Base-by-base conservation (phyloP, 495 filamentous ascomycete species). In the Hypoxylon lenormandii region DNA sequence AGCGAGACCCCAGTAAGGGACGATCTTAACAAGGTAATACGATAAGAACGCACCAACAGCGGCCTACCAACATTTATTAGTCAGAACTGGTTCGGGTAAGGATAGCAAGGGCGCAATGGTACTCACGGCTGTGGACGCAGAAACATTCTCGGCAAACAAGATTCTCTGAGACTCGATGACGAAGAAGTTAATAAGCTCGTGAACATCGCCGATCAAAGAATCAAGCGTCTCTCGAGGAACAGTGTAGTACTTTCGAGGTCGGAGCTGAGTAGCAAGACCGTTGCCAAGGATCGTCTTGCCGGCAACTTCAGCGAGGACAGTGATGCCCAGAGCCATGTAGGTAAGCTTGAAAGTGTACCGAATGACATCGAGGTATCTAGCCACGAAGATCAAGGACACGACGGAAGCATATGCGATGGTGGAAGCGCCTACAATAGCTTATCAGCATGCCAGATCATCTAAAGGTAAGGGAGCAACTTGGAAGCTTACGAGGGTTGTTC, bases 121-220 rank as follows among this genome's bases (percentile, higher is more conserved):
- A 84, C 92, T 80, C 88, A 97, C 94, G 64, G 87, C 88, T 79
- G 87, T 77, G 1, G 95, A 96, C 68, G 87, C 89, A 58, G 86
- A 82, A 50, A 96, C 83, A 74, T 98, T 98, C 88, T 99, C 95
- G 52, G 89, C 95, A 70, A 96, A 99, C 55, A 98, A 70, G 72
- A 99, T 87, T 62, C 96, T 89, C 86, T 99, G 95, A 77, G 92
- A 89, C 81, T 99, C 95, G 67, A 99, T 93, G 68, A 97, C 85
- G 80, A 97, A 93, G 82, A 99, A 99, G 85, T 99, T 97, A 80
- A 94, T 80, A 49, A 99, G 83, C 79, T 97, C 93, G 76, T 94
- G 91, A 28, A 94, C 76, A 74, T 98, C 95, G 66, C 92, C 93
- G 53, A 93, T 83, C 13, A 92, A 73, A 55, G 84, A 80, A 71